Percentiles rank a stretch among this genome's conserved stretches.
phyloP scores from a whole-genome alignment of 495 filamentous ascomycete species.

The Rhypophila decipiens region DNA sequence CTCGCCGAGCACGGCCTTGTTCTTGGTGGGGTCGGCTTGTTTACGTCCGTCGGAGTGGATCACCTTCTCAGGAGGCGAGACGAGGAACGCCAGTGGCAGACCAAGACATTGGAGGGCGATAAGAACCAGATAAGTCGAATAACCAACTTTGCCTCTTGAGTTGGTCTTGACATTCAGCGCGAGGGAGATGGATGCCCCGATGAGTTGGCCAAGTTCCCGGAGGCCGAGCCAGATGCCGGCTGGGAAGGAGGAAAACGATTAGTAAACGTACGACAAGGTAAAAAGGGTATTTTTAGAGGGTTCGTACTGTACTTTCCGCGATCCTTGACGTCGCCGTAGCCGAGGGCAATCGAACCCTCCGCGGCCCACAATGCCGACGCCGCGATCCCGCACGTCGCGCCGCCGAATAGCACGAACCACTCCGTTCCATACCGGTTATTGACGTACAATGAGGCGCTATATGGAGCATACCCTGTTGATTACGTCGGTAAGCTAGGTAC shows the following conservation, averaged over 20 bases:
- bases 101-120: slow-evolving; percentile 55
- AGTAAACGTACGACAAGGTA: too few relatives aligned
- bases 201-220: slow-evolving; percentile 54
- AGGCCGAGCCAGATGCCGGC: slow-evolving; percentile 59
- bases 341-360: slow-evolving; percentile 58
- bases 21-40: slow-evolving; percentile 34
- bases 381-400: slow-evolving; percentile 57
- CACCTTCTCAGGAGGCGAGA: slow-evolving; percentile 48
- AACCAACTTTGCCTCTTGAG: slow-evolving; percentile 53
- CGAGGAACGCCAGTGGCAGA: slow-evolving; percentile 47
- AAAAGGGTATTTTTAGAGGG: too few relatives aligned
- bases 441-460: slow-evolving; percentile 57
- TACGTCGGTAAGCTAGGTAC: background rate
- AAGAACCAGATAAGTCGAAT: slow-evolving; percentile 54
- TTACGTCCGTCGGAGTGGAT: slow-evolving; percentile 51
- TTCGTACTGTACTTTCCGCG: too few relatives aligned
- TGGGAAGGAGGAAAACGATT: too few relatives aligned
- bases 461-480: slow-evolving; percentile 57
- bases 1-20: slow-evolving; percentile 36
- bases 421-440: slow-evolving; percentile 59
- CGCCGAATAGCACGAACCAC: slow-evolving; percentile 59
- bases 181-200: slow-evolving; percentile 59
- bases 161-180: slow-evolving; percentile 50
- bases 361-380: slow-evolving; percentile 65
- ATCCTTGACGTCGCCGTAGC: slow-evolving; percentile 59